Base-by-base conservation (phyloP, 805 yeast species). In the Candida coleopterorum region DNA sequence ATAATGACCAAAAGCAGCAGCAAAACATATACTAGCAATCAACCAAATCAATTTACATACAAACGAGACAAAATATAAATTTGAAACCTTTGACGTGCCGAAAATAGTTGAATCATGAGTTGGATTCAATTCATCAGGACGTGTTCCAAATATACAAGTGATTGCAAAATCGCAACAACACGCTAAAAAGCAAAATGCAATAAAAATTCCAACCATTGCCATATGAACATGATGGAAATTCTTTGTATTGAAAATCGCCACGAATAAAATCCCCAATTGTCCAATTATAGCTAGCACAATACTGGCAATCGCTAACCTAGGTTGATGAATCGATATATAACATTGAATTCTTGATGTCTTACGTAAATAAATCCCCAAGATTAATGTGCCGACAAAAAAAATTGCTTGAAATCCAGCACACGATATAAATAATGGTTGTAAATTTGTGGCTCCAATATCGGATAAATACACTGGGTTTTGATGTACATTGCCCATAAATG, bases 361-460 rank as follows among this genome's bases (percentile, higher is more conserved):
- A 25, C 96, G 66, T 26, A 85, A 72, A 41, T 64, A 67, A 45
- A 73, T 75, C 52, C 85, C 95, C 44, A 78, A 65, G 4, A 75
- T 56, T 21, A 84, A 58, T 1, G 88, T 70, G 25, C 85, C 67
- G 25, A 78, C 76, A 45, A 77, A 85, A 47, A 85, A 78, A 4
- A 85, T 61, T 10, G 88, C 94, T 61, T 87, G 95, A 53, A 79
- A 70, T 0, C 81, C 85, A 2, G 85, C 68, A 48, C 95, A 81
- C 12, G 82, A 62, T 25, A 89, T 86, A 58, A 90, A 90, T 15
- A 89, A 59, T 1, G 95, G 95, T 55, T 88, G 84, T 34, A 87
- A 63, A 47, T 79, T 80, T 8, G 95, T 84, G 8, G 97, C 96
- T 3, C 90, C 96, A 34, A 89, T 75, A 51, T 89, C 85, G 3